Base-by-base conservation (phyloP, 768 basidiomycete genomes). In the Antrodiella citrinella region DNA sequence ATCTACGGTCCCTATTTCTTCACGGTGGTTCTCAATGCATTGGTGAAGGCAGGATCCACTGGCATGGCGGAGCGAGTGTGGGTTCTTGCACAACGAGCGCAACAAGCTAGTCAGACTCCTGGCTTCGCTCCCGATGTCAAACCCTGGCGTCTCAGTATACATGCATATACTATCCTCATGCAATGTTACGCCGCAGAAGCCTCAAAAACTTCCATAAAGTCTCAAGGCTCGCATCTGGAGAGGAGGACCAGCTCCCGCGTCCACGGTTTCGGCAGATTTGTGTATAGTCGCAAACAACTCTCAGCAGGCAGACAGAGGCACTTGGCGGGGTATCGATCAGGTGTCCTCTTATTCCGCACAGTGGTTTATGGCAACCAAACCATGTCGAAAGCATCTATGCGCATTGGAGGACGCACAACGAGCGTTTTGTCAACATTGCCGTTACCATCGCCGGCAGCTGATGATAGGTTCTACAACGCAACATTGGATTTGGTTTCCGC, bases 141-240 rank as follows among this genome's bases (percentile, higher is more conserved):
- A 19, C 79, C 83, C 0, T 92, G 88, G 88, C 70, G 71, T 48
- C 65, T 91, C 18, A 77, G 81, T 5, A 65, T 81, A 2, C 71
- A 81, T 7, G 80, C 84, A 1, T 91, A 87, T 61, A 90, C 85
- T 1, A 66, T 76, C 45, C 86, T 90, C 80, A 61, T 91, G 50
- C 72, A 80, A 44, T 67, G 77, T 25, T 88, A 85, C 54, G 73
- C 68, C 1, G 57, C 61, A 3, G 74, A 78, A 59, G 72, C 71
- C n/a, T 62, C 59, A 47, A 41, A 45, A 23, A 20, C 41, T 44
- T 19, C 24, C 12, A 42, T 18, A 19, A 26, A 7, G 25, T 24
- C 10, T 62, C 65, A 62, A 54, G 41, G 35, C 61, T 61, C n/a
- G n/a, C n/a, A n/a, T n/a, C n/a, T n/a, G n/a, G n/a, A n/a, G n/a